Evolutionary conservation across 2,329 filamentous ascomycete genomes (phyloP).

Genomic region (Orbilia oligospora): DNA sequence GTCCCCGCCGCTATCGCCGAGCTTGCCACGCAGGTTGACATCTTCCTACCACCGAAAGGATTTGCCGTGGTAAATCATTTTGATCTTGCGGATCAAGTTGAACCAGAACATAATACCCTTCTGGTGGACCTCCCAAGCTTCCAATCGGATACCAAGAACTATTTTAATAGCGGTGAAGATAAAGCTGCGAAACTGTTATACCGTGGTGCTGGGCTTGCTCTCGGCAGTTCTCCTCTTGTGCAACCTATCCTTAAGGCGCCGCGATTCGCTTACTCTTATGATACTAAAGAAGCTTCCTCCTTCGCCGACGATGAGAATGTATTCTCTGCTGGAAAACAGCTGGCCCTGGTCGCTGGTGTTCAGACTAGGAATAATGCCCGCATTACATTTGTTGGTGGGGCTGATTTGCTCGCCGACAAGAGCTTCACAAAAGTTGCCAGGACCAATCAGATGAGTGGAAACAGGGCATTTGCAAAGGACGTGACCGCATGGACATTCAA

Average conservation of each 20-base stretch:
- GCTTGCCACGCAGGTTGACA: conserved; percentile 71
- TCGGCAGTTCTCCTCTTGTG: conserved; percentile 84
- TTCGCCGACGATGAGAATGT: conserved; percentile 77
- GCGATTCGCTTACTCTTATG: conserved; percentile 90
- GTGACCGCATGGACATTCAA: conserved; percentile 97
- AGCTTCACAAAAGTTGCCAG: conserved; percentile 89
- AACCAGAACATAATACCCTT: conserved; percentile 89
- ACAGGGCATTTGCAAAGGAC: conserved; percentile 86
- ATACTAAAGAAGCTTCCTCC: conserved; percentile 85
- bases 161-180: conserved; percentile 78
- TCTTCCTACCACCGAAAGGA: conserved; percentile 87
- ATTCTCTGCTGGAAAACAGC: conserved; percentile 86
- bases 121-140: conserved; percentile 79
- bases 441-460: conserved; percentile 75
- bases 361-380: conserved; percentile 95
- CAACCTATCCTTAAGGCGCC: conserved; percentile 86
- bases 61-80: conserved; percentile 95
- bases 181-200: conserved; percentile 78
- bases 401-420: conserved; percentile 86
- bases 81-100: conserved; percentile 84
- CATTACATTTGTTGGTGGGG: conserved; percentile 85
- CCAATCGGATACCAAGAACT: conserved; percentile 80
- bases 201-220: conserved; percentile 81
- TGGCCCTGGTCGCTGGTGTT: conserved; percentile 85
- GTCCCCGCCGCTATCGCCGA: conserved; percentile 69